phyloP scores from a whole-genome alignment of 2,329 filamentous ascomycete species.

The Endocalyx cinctus region DNA sequence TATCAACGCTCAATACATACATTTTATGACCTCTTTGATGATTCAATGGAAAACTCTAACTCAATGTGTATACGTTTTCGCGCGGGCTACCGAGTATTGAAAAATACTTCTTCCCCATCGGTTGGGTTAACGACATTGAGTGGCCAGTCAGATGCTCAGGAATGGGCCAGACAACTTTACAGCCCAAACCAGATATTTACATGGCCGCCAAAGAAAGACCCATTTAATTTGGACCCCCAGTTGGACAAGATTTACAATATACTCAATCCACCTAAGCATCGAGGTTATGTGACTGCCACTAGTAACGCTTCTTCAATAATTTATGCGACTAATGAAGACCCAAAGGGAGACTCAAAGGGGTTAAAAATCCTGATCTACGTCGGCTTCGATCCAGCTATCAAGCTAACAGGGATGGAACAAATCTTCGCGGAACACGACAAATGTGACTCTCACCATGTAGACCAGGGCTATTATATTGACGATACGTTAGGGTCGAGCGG shows the following conservation, averaged over 20 bases:
- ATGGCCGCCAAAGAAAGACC: slow-evolving; percentile 19
- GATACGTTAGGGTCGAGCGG: too few species aligned
- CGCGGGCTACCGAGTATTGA: slow-evolving; percentile 39
- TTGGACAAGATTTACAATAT: slow-evolving; percentile 14
- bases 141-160: slow-evolving; percentile 1
- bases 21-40: slow-evolving; percentile 57
- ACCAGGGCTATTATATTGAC: too few species aligned
- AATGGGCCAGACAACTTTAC: slow-evolving; percentile 7
- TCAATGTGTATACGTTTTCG: too few species aligned
- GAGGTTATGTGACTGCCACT: slow-evolving; percentile 15
- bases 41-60: slow-evolving; percentile 30
- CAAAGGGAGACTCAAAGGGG: too few species aligned
- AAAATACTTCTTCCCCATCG: slow-evolving; percentile 12
- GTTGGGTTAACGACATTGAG: background rate
- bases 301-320: slow-evolving; percentile 24
- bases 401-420: slow-evolving; percentile 16
- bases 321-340: slow-evolving; percentile 18
- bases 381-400: slow-evolving; percentile 24
- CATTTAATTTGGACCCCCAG: slow-evolving; percentile 4
- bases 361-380: slow-evolving; percentile 21
- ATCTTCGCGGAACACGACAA: slow-evolving; percentile 13
- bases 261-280: slow-evolving; percentile 16
- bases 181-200: slow-evolving; percentile 17
- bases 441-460: slow-evolving; percentile 1
- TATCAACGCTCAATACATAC: slow-evolving; percentile 50